phyloP scores from a whole-genome alignment of 1,284 basidiomycete genomes.

The Pyrrhoderma lamaoense region DNA sequence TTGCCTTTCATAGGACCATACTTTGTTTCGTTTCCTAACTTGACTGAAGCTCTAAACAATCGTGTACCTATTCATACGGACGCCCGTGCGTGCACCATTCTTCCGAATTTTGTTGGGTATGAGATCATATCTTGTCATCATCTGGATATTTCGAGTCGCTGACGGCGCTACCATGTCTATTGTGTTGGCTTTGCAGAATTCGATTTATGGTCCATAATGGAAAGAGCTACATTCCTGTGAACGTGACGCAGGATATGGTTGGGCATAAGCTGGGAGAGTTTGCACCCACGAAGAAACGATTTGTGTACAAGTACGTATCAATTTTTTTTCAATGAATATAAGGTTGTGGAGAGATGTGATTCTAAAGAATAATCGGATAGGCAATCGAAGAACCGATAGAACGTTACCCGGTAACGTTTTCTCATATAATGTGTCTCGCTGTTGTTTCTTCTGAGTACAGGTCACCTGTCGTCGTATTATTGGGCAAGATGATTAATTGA shows the following conservation, averaged over 20 bases:
- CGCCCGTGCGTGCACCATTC: constrained; percentile 85
- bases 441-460: neutral
- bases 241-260: constrained; percentile 94
- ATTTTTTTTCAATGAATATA: constrained; percentile 2
- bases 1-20: constrained; percentile 65
- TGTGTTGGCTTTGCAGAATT: constrained; percentile 37
- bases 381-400: constrained; percentile 30
- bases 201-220: constrained; percentile 94
- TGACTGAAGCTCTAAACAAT: constrained; percentile 76
- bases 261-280: constrained; percentile 98
- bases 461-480: neutral
- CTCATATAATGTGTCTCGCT: neutral
- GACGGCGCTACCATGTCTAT: neutral
- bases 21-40: constrained; percentile 90
- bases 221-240: constrained; percentile 81
- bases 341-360: no score
- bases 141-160: neutral
- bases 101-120: constrained; percentile 92
- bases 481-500: no score
- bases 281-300: constrained; percentile 76
- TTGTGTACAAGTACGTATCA: constrained; percentile 54
- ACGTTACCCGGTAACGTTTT: neutral
- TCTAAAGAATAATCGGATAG: constrained; percentile 21
- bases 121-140: constrained; percentile 22
- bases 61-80: constrained; percentile 87